Percentiles rank a stretch among this genome's conserved stretches.
phyloP scores from a whole-genome alignment of 192 early-diverging fungal species.

The Rhizophagus clarus region DNA sequence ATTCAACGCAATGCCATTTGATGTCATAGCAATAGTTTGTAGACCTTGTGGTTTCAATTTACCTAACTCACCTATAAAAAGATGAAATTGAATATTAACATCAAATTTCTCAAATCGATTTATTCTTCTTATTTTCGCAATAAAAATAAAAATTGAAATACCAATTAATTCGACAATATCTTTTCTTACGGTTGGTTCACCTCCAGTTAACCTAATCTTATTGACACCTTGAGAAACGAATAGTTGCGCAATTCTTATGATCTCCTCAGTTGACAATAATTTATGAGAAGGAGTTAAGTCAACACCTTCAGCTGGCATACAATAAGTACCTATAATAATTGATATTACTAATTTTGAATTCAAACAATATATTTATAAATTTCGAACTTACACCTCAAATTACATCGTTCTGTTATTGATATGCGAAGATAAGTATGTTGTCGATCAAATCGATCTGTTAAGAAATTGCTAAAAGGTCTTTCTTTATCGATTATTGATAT shows the following conservation, averaged over 20 bases:
- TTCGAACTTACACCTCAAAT: constrained; percentile 77
- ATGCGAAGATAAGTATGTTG: constrained; percentile 94
- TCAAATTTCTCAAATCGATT: neutral
- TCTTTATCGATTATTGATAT: constrained; percentile 46
- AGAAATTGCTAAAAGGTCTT: constrained; percentile 44
- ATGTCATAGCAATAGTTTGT: constrained; percentile 85
- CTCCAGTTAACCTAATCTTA: constrained; percentile 95
- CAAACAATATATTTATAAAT: neutral
- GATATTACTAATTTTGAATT: neutral
- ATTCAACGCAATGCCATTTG: constrained; percentile 91
- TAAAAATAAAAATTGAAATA: constrained; percentile 33
- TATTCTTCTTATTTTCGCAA: too few species aligned
- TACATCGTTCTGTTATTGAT: constrained; percentile 93
- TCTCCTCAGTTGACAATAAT: constrained; percentile 82
- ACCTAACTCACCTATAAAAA: constrained; percentile 62
- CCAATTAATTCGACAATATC: constrained; percentile 87
- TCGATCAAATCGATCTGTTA: constrained; percentile 81
- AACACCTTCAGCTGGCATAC: constrained; percentile 92
- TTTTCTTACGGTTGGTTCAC: constrained; percentile 92
- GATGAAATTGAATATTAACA: neutral
- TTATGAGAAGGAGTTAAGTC: constrained; percentile 66
- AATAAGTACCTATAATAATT: constrained; percentile 76
- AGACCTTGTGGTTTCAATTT: constrained; percentile 73
- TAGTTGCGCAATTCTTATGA: constrained; percentile 72
- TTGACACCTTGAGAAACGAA: constrained; percentile 90